Base-by-base conservation (phyloP, 2,329 filamentous ascomycete species). In the Diatrype stigma region DNA sequence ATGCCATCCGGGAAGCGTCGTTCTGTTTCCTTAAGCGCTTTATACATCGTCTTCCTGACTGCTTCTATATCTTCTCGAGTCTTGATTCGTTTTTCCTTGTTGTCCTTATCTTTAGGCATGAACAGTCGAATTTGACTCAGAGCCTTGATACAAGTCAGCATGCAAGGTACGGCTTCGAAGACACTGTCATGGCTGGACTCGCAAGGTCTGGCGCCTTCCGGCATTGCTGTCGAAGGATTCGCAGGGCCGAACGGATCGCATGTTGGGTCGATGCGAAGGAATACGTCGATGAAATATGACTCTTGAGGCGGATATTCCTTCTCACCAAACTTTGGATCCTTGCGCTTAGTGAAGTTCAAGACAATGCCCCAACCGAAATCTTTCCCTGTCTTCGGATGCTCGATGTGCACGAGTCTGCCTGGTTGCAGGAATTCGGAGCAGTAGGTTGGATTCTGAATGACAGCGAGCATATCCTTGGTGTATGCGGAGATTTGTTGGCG, bases 361-460 rank as follows among this genome's bases (percentile, higher is more conserved):
- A 97, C 84, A 1, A 91, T 87, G 48, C 94, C 94, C 94, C 94
- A 99, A 50, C 92, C 93, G 68, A 96, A 99, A 67, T 97, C 91
- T 55, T 84, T 72, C 23, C 87, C 85, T 53, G 65, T 66, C 55
- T 73, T 74, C 6, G 80, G 80, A 65, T 92, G 85, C 67, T 91
- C 93, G 63, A 99, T 86, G 57, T 88, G 86, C 30, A 99, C 85
- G 35, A 97, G 72, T 11, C 94, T 87, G n/a, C 94, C 94, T 12
- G 86, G 80, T 62, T 96, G 89, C 65, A 99, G 75, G 67, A 90
- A 99, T 45, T 87, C 84, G 34, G 93, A 69, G 61, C 88, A 90
- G 71, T 97, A 87, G 57, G 86, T 88, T 0, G 94, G 94, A 63
- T 96, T 91, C 62, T 90, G 95, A 57, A 97, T 94, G 38, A 97